phyloP scores from a whole-genome alignment of 306 rosid genomes.

The Cicer pinnatifidum region DNA sequence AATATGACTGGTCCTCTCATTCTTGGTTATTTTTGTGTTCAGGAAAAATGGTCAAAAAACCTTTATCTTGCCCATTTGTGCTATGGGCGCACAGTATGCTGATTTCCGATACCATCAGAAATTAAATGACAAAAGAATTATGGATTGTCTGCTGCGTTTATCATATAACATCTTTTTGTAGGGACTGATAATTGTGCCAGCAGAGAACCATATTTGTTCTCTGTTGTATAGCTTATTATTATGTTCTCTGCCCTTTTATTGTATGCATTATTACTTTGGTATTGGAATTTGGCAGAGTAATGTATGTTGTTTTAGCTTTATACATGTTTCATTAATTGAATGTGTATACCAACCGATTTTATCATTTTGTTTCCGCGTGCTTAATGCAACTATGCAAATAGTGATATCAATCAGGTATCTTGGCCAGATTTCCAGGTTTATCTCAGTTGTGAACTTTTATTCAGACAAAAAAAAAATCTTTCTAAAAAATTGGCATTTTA shows the following conservation, averaged over 20 bases:
- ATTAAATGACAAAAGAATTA: conserved; percentile 38
- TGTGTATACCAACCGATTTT: conserved; percentile 16
- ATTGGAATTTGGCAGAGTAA: conserved; percentile 43
- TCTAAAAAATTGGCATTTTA: too few relatives aligned
- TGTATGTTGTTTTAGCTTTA: conserved; percentile 28
- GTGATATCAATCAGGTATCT: conserved; percentile 9
- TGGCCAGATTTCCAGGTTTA: not conserved
- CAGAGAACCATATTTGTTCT: conserved; percentile 34
- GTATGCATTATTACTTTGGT: not conserved
- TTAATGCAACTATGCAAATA: not conserved
- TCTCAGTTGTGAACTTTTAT: not conserved
- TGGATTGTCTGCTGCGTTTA: conserved; percentile 30
- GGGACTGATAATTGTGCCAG: conserved; percentile 35
- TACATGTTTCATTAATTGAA: conserved; percentile 8
- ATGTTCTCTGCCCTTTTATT: conserved; percentile 29
- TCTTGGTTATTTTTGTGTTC: conserved; percentile 42
- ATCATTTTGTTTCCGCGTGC: not conserved
- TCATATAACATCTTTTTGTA: conserved; percentile 20
- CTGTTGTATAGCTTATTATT: conserved; percentile 35
- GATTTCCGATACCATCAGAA: conserved; percentile 45
- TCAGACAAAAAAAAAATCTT: not conserved
- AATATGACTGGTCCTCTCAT: conserved; percentile 1
- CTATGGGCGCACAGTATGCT: conserved; percentile 90
- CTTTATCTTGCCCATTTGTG: conserved; percentile 83
- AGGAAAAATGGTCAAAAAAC: conserved; percentile 97